Percentiles rank a stretch among this genome's conserved stretches.
phyloP scores from a whole-genome alignment of 2,329 filamentous ascomycete species.

The Colletotrichum liriopes region DNA sequence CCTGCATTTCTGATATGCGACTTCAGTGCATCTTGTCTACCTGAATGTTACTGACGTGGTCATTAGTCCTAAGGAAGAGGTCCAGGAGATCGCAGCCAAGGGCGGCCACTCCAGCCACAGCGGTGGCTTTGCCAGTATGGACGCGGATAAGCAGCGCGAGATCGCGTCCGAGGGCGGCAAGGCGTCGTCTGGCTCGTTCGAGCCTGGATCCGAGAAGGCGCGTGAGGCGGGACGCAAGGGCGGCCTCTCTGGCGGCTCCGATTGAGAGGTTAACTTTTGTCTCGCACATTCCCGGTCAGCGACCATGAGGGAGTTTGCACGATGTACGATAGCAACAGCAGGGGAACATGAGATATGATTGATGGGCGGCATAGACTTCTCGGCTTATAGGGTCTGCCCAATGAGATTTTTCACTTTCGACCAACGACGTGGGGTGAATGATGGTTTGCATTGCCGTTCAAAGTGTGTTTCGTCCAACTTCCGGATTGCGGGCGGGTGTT shows the following conservation, averaged over 20 bases:
- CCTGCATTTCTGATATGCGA: not conserved
- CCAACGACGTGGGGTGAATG: not conserved
- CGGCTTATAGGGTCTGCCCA: not conserved
- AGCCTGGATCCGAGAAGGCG: constrained; percentile 66
- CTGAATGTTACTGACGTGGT: not conserved
- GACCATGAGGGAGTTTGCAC: not conserved
- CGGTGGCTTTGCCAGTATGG: constrained; percentile 59
- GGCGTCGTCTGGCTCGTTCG: constrained; percentile 68
- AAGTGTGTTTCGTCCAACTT: not conserved
- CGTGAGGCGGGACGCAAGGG: constrained; percentile 70
- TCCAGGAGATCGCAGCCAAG: constrained; percentile 59
- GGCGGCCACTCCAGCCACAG: constrained; percentile 57
- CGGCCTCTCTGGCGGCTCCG: constrained; percentile 48
- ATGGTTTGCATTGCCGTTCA: not conserved
- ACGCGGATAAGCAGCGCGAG: constrained; percentile 63
- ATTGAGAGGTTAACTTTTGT: not conserved
- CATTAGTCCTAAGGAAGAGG: constrained; percentile 59
- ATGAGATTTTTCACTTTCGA: not conserved
- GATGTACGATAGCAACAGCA: constrained; percentile 18
- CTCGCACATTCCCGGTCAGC: too few relatives aligned
- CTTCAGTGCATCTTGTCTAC: not conserved
- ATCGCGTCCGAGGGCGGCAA: constrained; percentile 71
- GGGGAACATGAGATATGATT: not conserved
- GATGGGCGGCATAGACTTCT: not conserved
- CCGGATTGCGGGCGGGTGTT: not conserved